A percentile compares a stretch with the other conserved stretches of the same genome.
These are phyloP conservation scores for Taiozyma sp. DNA, from an alignment of 1,139 yeast genomes.

Conservation along the genomic window DNA sequence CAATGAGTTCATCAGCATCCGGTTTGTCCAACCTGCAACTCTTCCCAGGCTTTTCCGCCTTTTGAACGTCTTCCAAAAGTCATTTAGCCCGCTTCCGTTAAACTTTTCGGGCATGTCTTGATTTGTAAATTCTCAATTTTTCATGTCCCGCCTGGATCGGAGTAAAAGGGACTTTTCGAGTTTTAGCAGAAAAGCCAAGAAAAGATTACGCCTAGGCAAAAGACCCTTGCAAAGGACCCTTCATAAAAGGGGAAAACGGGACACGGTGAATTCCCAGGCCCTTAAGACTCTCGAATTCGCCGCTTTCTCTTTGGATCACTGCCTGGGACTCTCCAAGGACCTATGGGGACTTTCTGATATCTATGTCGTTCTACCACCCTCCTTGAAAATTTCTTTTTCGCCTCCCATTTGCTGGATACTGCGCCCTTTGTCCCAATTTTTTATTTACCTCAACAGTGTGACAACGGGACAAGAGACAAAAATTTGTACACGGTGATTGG, in stretches of 20 bases:
- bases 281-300: neutral
- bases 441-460: no score
- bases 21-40: no score
- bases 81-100: no score
- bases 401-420: neutral
- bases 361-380: neutral
- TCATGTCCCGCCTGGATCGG: neutral
- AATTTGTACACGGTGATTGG: no score
- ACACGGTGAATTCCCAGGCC: neutral
- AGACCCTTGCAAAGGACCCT: neutral
- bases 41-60: no score
- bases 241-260: neutral
- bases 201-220: neutral
- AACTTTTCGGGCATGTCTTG: no score
- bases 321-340: no score
- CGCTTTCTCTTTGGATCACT: neutral
- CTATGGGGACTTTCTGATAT: neutral
- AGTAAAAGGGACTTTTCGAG: neutral
- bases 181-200: neutral
- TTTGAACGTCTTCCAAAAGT: no score
- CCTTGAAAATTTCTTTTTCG: neutral
- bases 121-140: no score
- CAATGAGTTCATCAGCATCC: no score
- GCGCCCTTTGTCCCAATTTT: neutral
- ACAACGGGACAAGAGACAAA: no score